These are phyloP conservation scores for Clonostachys solani DNA, from an alignment of 2,329 filamentous ascomycete genomes.

Conservation along the genomic window DNA sequence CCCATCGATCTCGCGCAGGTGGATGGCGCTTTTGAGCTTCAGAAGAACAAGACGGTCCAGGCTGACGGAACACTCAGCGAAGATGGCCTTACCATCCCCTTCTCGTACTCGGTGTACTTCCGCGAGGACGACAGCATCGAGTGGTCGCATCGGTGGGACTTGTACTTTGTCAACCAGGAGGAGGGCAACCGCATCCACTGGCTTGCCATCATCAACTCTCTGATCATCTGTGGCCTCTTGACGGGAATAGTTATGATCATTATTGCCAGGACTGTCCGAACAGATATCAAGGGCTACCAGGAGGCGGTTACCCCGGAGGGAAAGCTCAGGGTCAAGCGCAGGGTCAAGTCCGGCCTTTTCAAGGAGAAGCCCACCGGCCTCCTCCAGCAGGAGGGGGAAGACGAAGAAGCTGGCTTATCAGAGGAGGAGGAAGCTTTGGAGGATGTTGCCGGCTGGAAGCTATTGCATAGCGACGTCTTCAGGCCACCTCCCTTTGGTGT, in stretches of 20 bases:
- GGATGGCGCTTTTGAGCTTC: slow-evolving; percentile 63
- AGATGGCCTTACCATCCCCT: slow-evolving; percentile 69
- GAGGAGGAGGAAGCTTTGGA: slow-evolving; percentile 62
- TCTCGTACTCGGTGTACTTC: slow-evolving; percentile 89
- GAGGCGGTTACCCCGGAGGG: slow-evolving; percentile 64
- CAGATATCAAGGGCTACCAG: slow-evolving; percentile 72
- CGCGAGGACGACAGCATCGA: slow-evolving; percentile 76
- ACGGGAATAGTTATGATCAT: slow-evolving; percentile 80
- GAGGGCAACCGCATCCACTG: slow-evolving; percentile 80
- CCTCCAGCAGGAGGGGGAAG: slow-evolving; percentile 43
- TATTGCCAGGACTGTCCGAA: slow-evolving; percentile 70
- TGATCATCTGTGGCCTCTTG: slow-evolving; percentile 76
- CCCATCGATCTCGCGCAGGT: slow-evolving; percentile 62
- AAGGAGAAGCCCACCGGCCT: slow-evolving; percentile 35
- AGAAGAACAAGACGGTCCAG: slow-evolving; percentile 58
- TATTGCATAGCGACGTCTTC: slow-evolving; percentile 86
- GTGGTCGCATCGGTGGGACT: slow-evolving; percentile 81
- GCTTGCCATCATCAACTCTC: slow-evolving; percentile 82
- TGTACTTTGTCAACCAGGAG: slow-evolving; percentile 86
- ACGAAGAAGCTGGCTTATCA: slow-evolving; percentile 46
- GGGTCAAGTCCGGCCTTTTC: slow-evolving; percentile 30
- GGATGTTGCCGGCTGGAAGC: slow-evolving; percentile 83
- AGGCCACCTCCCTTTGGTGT: slow-evolving; percentile 66
- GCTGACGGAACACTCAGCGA: slow-evolving; percentile 31
- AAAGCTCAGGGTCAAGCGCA: slow-evolving; percentile 50